A percentile compares a stretch with the other conserved stretches of the same genome.
Conservation (phyloP, 345 rosid genomes). For the Gossypium ekmanianum region DNA sequence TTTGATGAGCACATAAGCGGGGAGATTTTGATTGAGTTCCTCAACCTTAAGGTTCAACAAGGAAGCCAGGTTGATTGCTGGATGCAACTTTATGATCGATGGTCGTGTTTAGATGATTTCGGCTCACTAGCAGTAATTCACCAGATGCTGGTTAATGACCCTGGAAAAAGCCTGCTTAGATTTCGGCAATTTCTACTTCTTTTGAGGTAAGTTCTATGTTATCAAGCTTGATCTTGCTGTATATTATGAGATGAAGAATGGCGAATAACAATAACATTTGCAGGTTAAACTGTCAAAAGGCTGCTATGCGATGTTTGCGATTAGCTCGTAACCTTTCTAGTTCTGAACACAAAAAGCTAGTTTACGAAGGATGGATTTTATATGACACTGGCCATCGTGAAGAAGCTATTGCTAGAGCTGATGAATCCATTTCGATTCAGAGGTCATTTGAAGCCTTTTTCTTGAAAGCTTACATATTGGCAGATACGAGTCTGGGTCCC, state of each 20-base stretch:
- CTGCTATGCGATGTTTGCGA: constrained; percentile 86
- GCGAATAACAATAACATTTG: too few species aligned
- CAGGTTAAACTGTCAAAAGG: constrained; percentile 90
- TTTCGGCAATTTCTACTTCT: constrained; percentile 92
- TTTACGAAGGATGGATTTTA: constrained; percentile 94
- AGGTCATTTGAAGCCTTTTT: constrained; percentile 98
- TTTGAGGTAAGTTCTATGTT: constrained; percentile 41
- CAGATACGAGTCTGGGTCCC: constrained; percentile 64
- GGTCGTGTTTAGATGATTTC: constrained; percentile 94
- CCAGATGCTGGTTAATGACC: constrained; percentile 80
- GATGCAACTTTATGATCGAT: constrained; percentile 90
- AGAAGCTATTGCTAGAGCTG: constrained; percentile 92
- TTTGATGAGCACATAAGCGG: constrained; percentile 64
- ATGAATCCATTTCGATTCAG: constrained; percentile 75
- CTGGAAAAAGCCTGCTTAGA: constrained; percentile 78
- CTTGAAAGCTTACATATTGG: constrained; percentile 88
- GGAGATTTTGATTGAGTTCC: constrained; percentile 66
- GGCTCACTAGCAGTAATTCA: constrained; percentile 93
- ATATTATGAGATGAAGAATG: too few species aligned
- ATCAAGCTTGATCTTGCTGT: too few species aligned
- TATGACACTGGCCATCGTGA: constrained; percentile 92
- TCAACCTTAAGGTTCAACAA: constrained; percentile 64
- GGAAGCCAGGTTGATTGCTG: constrained; percentile 90
- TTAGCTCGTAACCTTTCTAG: constrained; percentile 83
- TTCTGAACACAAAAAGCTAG: constrained; percentile 80